Evolutionary conservation across 2,329 filamentous ascomycete genomes (phyloP), one percentile per base, ranked within the genome.

Genomic region (Alternaria conjuncta): DNA sequence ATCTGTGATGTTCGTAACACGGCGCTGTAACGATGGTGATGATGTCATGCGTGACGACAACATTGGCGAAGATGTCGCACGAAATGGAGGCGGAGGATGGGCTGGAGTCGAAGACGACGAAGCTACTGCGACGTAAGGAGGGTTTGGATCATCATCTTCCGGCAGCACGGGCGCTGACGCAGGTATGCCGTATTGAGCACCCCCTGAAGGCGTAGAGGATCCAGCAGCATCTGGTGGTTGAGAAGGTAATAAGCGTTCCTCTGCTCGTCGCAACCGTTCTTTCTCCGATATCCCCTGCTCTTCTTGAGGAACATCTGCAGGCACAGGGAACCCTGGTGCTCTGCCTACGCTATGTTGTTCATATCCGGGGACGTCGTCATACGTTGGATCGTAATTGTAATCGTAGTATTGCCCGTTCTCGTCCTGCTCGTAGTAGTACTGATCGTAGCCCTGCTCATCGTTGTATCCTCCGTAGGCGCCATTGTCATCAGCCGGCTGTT

Each of bases 211-310:
- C 32, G 70, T 69, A 4, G 73, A 74, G n/a, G 82, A 82, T 28
- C 79, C 78, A 60, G 82, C 79, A 12, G 78, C 71, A 32, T 82
- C 83, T 12, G 91, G 87, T 13, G 92, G 94, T 71, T 90, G 89
- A 74, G 94, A 97, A 3, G 95, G 95, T 21, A 97, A 81, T 6
- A 97, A 82, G 50, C 90, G 87, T 69, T 90, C 87, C 80, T 97
- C 94, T 44, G 93, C 93, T 62, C 88, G 88, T 50, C 90, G 88
- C 62, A 96, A 82, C 53, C 90, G 89, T 63, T 96, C 90, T 79
- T 97, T 97, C 67, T 98, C 96, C 12, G 90, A 89, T 30, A 94
- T 82, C 5, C 83, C 85, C 63, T 87, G 86, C 59, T 93, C 89
- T 12, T 86, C 82, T 11, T 84, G 82, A 18, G 51, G 23, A 36